Evolutionary conservation across 2,329 filamentous ascomycete genomes (phyloP).

Genomic region (Coleophoma eucalyptorum): DNA sequence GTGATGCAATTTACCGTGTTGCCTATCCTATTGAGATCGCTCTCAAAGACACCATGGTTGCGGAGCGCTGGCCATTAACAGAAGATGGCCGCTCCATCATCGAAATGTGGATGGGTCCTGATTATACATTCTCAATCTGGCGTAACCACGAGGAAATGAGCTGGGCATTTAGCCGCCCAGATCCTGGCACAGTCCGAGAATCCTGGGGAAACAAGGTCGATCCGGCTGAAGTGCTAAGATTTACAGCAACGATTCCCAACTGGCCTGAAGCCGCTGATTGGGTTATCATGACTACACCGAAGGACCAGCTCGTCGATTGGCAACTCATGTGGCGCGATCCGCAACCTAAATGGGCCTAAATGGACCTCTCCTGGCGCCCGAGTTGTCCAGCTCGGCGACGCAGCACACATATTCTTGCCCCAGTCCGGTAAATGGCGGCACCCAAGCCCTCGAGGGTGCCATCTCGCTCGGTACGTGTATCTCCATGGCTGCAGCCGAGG

Average conservation of each 20-base stretch:
- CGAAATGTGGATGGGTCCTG: too few relatives aligned
- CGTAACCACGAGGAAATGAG: too few relatives aligned
- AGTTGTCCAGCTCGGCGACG: conserved; percentile 23
- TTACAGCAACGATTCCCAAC: neutral
- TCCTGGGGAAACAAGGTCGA: neutral
- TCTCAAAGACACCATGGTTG: neutral
- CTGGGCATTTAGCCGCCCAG: too few relatives aligned
- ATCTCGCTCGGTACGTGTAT: neutral
- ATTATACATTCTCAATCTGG: too few relatives aligned
- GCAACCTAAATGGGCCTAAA: conserved; percentile 20
- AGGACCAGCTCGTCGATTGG: conserved; percentile 11
- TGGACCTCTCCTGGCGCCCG: conserved; percentile 22
- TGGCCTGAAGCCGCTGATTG: neutral
- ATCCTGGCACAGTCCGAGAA: neutral
- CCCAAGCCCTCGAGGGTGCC: too few relatives aligned
- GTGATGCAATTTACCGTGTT: conserved; percentile 33
- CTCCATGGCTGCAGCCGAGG: neutral
- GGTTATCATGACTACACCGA: neutral
- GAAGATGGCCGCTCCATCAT: too few relatives aligned
- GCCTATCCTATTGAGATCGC: conserved; percentile 4
- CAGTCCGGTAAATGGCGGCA: too few relatives aligned
- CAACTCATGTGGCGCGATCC: conserved; percentile 18
- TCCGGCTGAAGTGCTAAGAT: neutral
- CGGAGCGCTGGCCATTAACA: conserved; percentile 30
- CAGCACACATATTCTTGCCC: neutral